Conservation (phyloP, 1,139 yeast genomes). For the Hemisphaericaspora xylofermentans region DNA sequence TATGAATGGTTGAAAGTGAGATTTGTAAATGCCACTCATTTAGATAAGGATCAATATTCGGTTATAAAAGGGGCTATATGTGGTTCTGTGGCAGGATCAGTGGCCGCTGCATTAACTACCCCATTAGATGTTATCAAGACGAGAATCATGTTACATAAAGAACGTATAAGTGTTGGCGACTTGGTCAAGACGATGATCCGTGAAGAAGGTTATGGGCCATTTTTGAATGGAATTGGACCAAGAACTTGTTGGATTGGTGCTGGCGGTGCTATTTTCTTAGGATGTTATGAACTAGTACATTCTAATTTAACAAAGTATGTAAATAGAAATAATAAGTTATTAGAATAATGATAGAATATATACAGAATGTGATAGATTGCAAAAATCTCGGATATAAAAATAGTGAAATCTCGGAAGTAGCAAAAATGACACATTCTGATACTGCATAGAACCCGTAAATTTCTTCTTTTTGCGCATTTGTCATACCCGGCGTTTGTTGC, state of each 20-base stretch:
- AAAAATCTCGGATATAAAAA: too few relatives aligned
- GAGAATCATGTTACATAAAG: constrained; percentile 73
- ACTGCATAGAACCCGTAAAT: too few relatives aligned
- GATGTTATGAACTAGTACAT: constrained; percentile 81
- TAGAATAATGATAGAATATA: background rate
- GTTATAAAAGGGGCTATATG: constrained; percentile 86
- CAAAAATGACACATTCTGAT: too few relatives aligned
- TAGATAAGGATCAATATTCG: constrained; percentile 39
- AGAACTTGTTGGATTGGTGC: constrained; percentile 97
- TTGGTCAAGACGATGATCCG: constrained; percentile 48
- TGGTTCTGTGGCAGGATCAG: constrained; percentile 92
- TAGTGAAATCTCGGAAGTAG: too few relatives aligned
- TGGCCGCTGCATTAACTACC: constrained; percentile 92
- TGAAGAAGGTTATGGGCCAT: constrained; percentile 70
- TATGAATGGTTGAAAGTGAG: constrained; percentile 75
- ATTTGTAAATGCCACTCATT: constrained; percentile 34
- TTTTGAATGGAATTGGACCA: constrained; percentile 86
- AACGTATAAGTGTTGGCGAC: constrained; percentile 44
- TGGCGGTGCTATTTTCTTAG: constrained; percentile 96
- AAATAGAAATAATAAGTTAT: background rate
- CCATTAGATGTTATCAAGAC: constrained; percentile 94
- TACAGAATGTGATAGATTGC: too few relatives aligned
- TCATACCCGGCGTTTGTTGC: too few relatives aligned
- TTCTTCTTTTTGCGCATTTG: too few relatives aligned
- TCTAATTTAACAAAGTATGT: constrained; percentile 15